Base-by-base conservation (phyloP, 805 yeast species). In the Danielozyma ontarioensis region DNA sequence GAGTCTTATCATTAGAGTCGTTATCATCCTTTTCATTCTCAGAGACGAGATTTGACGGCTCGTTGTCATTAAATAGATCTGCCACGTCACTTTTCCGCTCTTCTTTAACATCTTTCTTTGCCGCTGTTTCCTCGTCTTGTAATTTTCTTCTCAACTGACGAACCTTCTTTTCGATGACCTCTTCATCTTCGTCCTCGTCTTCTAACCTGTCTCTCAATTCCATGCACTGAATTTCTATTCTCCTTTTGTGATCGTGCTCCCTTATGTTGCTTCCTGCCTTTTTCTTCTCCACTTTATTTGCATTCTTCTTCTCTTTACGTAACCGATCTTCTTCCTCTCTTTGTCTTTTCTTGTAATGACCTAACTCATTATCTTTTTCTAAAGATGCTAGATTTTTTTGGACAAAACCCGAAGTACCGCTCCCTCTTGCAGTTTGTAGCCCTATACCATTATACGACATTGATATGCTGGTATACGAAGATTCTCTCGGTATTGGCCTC, bases 381-480 rank as follows among this genome's bases (percentile, higher is more conserved):
- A 43, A 22, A 13, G 50, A 42, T 0, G 68, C 51, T 1, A 53
- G 48, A 41, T 64, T 77, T 40, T 65, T 62, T 44, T 77, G 80
- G 2, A 78, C 68, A 43, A 67, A 65, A 0, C 85, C 85, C 16
- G 80, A 76, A 0, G 85, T 78, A 0, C 80, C 78, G 0, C 82
- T 64, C 0, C 85, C 84, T 42, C 80, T 59, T 0, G 80, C 74
- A 0, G 75, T 69, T 27, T 64, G 65, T 15, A 77, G 56, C 0
- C 82, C 82, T 27, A 77, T 69, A 4, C 80, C 79, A 46, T 74
- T 75, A 45, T 72, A 74, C 11, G 79, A 72, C 80, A 74, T 73
- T 18, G 10, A 19, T 15, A 8, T 15, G 27, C 12, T 30, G 13
- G n/a, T 19, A 17, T 13, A n/a, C n/a, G n/a, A n/a, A n/a, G n/a